Evolutionary conservation across 2,329 filamentous ascomycete genomes (phyloP), one percentile per base, ranked within the genome.

Genomic region (Colletotrichum tofieldiae): DNA sequence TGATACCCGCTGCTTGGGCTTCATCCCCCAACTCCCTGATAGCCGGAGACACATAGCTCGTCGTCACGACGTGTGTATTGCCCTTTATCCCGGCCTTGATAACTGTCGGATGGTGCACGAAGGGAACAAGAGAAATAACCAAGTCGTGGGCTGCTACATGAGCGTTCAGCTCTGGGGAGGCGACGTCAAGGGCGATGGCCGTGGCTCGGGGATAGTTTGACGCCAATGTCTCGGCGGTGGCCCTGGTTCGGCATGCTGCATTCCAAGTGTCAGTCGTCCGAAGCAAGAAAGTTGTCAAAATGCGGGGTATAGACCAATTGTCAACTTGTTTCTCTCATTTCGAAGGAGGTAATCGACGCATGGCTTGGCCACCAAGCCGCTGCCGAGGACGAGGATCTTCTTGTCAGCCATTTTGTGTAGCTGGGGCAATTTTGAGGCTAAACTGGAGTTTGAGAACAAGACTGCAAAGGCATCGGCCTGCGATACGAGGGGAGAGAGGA

Each of bases 31-130:
- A 85, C 79, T 90, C 91, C 82, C 88, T 82, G 90, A 93, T 93
- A 18, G 90, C 91, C 1, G 90, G 90, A 9, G 90, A 92, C 69
- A 93, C 90, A 77, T 93, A 93, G n/a, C 88, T 91, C n/a, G 92
- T 93, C 35, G 92, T 93, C 74, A 93, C 92, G 35, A 93, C 91
- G 82, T 94, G 83, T 81, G 91, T 93, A 87, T 92, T 93, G 74
- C 87, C 87, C 73, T 87, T 87, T 81, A 93, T 93, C 56, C 91
- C 92, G 7, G 89, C 88, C 82, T 91, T 91, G 85, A 93, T 91
- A 74, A 93, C 91, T 4, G 63, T 54, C 0, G 76, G 71, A 52
- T 81, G 76, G 52, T 77, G 41, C 3, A 70, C 56, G 51, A 75
- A 79, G 0, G 77, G 78, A 3, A 79, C 74, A 12, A 78, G 75